These are phyloP conservation scores for Nannochloropsis gaditana DNA, from an alignment of 108 stramenopile genomes.

Conservation along the genomic window DNA sequence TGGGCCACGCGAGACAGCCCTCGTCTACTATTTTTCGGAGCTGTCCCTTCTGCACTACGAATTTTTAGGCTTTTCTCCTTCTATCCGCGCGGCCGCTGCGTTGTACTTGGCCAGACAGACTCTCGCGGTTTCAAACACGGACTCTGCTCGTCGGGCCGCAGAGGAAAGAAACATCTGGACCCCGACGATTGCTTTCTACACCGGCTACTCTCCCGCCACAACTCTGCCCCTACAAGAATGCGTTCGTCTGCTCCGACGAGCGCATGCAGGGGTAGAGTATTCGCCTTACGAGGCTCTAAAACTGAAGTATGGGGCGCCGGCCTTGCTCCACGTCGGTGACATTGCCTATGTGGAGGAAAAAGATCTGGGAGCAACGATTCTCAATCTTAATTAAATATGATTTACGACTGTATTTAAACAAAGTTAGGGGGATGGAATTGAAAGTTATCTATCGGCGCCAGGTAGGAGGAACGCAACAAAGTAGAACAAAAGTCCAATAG, in stretches of 20 bases:
- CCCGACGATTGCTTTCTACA: not conserved
- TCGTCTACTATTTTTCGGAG: not conserved
- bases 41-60: not conserved
- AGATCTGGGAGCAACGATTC: not conserved
- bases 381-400: too few relatives aligned
- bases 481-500: too few relatives aligned
- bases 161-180: conserved; percentile 20
- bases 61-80: not conserved
- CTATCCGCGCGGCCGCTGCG: not conserved
- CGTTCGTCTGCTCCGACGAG: not conserved
- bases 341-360: not conserved
- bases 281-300: not conserved
- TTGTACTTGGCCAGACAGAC: not conserved
- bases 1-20: not conserved
- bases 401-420: too few relatives aligned
- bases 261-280: conserved; percentile 15
- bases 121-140: not conserved
- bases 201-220: not conserved
- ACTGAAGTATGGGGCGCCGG: not conserved
- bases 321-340: not conserved
- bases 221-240: not conserved
- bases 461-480: too few relatives aligned
- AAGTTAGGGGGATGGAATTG: too few relatives aligned
- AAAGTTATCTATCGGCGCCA: too few relatives aligned
- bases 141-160: not conserved